phyloP scores from a whole-genome alignment of 2,329 filamentous ascomycete species.

The Aspergillus tamarii region DNA sequence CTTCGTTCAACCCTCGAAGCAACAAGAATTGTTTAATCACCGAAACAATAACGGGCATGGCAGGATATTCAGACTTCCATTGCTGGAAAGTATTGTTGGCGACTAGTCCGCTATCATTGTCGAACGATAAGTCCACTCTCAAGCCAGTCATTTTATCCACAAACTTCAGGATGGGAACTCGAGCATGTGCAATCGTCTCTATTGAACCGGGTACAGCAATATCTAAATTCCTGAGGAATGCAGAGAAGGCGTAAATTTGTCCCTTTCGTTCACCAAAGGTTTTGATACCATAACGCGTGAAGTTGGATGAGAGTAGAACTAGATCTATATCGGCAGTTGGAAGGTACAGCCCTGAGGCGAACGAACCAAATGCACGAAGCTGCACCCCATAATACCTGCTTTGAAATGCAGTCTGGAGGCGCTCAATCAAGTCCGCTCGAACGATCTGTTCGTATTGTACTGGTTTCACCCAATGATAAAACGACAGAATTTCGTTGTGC shows the following conservation, averaged over 20 bases:
- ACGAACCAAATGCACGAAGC: conserved; percentile 86
- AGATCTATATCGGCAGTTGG: conserved; percentile 92
- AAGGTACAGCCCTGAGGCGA: conserved; percentile 78
- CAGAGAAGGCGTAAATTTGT: conserved; percentile 64
- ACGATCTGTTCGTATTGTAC: conserved; percentile 75
- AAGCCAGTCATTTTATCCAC: conserved; percentile 76
- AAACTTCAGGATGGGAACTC: conserved; percentile 91
- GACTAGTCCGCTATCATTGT: conserved; percentile 79
- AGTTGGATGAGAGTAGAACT: conserved; percentile 71
- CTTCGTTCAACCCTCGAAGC: conserved; percentile 90
- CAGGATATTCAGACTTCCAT: conserved; percentile 80
- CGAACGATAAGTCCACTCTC: conserved; percentile 91
- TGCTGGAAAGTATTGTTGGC: conserved; percentile 78
- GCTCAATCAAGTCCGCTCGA: conserved; percentile 71
- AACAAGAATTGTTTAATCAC: conserved; percentile 90
- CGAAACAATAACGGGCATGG: conserved; percentile 83
- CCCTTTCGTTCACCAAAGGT: conserved; percentile 56
- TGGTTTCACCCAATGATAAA: conserved; percentile 83
- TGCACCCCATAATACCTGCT: conserved; percentile 62
- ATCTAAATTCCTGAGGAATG: conserved; percentile 58
- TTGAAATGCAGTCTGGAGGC: conserved; percentile 65
- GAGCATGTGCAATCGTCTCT: conserved; percentile 72
- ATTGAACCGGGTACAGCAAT: conserved; percentile 64
- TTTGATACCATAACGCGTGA: conserved; percentile 57
- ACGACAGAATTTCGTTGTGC: conserved; percentile 87